Evolutionary conservation across 2,329 filamentous ascomycete genomes (phyloP), one percentile per base, ranked within the genome.

Genomic region (Sporothrix brasiliensis): DNA sequence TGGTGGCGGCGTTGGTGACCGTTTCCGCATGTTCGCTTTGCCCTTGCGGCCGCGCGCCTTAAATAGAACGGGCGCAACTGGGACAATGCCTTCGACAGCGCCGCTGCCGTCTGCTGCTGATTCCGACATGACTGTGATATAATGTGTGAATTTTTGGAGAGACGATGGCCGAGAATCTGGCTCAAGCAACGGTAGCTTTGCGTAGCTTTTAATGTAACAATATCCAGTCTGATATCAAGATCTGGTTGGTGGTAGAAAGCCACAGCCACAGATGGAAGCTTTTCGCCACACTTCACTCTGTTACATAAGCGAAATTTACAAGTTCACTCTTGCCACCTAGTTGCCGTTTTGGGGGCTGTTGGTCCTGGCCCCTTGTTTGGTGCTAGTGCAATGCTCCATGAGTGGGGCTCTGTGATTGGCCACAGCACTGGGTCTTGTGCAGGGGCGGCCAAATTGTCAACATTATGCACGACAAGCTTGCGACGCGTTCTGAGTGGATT

Each of bases 41-140:
- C 86, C 87, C 78, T 93, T 96, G 76, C 71, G 70, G 74, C 88
- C 86, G 78, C 94, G 88, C 80, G 95, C 97, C 80, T 97, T 97
- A 86, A 97, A 97, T 67, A 92, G 80, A 16, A 90, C 86, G 0
- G 73, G 73, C 56, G 68, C 69, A 69, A 73, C 70, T 11, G 71
- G 72, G 10, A 68, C 70, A 1, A 53, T 47, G 39, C 81, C 78
- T 41, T 79, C 75, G 39, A 78, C 70, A 14, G 76, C 69, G 39
- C 73, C 24, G 24, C 73, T 21, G 16, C 24, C 52, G 27, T 60
- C 65, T 27, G 60, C 52, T 41, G 60, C 19, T 47, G 65, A 21
- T 47, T 73, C 72, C 3, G 72, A 41, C 72, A 73, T 73, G 47
- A 6, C 16, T 67, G 24, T 49, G 49, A 24, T 10, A 5, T 27